Conservation (phyloP, 352 stramenopile genomes). For the Pythium catenulatum region DNA sequence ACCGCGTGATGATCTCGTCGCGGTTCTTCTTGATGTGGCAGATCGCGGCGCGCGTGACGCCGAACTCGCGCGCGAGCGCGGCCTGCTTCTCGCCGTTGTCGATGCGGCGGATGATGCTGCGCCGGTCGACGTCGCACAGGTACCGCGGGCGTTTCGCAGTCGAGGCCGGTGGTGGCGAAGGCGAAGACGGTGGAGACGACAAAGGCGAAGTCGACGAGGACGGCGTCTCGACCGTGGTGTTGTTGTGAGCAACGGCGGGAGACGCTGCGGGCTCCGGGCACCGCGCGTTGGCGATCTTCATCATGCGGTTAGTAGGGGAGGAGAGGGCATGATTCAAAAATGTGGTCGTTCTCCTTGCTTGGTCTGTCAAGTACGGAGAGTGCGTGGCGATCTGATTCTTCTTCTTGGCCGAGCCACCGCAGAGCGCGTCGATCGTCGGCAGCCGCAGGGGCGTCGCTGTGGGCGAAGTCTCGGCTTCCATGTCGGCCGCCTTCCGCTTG, state of each 20-base stretch:
- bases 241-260: too few relatives aligned
- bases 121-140: conserved; percentile 75
- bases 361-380: not conserved
- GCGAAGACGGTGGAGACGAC: not conserved
- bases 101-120: conserved; percentile 82
- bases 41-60: conserved; percentile 82
- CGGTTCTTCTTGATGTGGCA: conserved; percentile 91
- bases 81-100: conserved; percentile 86
- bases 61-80: conserved; percentile 78
- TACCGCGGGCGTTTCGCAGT: conserved; percentile 73
- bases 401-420: not conserved
- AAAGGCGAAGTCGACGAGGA: too few relatives aligned
- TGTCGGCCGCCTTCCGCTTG: not conserved
- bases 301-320: too few relatives aligned
- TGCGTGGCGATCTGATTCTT: not conserved
- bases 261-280: too few relatives aligned
- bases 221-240: not conserved
- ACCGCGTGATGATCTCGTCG: conserved; percentile 83
- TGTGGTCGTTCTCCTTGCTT: not conserved
- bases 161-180: not conserved
- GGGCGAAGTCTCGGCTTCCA: not conserved
- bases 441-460: not conserved
- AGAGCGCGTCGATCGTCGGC: conserved; percentile 2
- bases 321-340: not conserved
- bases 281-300: too few relatives aligned